Percentiles rank a stretch among this genome's conserved stretches.
Evolutionary conservation across 2,329 filamentous ascomycete species (phyloP).

Genomic region (Ambrosiella xylebori): DNA sequence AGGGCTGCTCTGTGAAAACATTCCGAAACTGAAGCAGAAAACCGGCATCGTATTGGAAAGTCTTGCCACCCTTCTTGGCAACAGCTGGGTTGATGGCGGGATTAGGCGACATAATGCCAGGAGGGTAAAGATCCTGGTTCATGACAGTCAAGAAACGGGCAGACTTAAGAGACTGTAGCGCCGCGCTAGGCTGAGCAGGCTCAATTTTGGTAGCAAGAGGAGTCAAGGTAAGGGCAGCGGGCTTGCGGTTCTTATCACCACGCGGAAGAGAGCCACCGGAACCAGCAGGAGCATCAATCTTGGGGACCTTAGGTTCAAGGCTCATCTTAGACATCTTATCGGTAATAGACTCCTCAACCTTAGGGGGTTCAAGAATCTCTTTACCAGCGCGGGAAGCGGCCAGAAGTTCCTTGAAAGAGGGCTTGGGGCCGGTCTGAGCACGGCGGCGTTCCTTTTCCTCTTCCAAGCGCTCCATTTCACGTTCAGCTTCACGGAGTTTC

Average conservation of each 20-base stretch:
- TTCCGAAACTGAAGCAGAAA: constrained; percentile 94
- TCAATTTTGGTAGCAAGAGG: constrained; percentile 71
- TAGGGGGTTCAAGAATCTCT: constrained; percentile 14
- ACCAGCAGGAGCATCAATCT: constrained; percentile 26
- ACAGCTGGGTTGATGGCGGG: constrained; percentile 72
- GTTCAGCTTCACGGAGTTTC: constrained; percentile 55
- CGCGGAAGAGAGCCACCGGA: constrained; percentile 16
- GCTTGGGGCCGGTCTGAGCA: constrained; percentile 33
- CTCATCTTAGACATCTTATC: constrained; percentile 36
- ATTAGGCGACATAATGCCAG: constrained; percentile 74
- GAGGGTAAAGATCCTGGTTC: constrained; percentile 63
- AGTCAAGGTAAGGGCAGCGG: constrained; percentile 72
- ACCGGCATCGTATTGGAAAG: constrained; percentile 85
- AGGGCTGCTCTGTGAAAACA: constrained; percentile 94
- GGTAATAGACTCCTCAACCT: constrained; percentile 18
- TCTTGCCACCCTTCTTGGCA: constrained; percentile 53
- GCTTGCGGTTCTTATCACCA: constrained; percentile 46
- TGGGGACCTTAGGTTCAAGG: constrained; percentile 31
- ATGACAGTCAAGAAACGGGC: constrained; percentile 74
- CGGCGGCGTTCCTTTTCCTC: constrained; percentile 49
- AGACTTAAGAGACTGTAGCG: constrained; percentile 81
- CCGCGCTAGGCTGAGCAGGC: constrained; percentile 80
- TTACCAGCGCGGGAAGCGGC: constrained; percentile 24
- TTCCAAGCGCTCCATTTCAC: constrained; percentile 55
- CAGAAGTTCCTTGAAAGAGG: constrained; percentile 28